A percentile compares a stretch with the other conserved stretches of the same genome.
phyloP scores from a whole-genome alignment of 345 rosid genomes.

The Crucihimalaya himalaica region DNA sequence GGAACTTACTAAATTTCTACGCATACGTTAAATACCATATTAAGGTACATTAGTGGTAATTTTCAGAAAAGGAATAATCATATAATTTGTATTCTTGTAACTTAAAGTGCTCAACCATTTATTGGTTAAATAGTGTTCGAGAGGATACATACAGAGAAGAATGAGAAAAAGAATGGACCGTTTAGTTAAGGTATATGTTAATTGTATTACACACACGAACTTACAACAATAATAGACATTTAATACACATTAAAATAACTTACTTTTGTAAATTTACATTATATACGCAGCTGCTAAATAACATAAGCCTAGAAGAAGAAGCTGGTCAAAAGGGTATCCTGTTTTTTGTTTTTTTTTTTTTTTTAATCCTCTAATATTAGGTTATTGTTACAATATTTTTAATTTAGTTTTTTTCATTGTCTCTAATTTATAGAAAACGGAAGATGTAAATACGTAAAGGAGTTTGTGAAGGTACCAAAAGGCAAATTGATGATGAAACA shows the following conservation, averaged over 20 bases:
- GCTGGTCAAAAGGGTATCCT: constrained; percentile 30
- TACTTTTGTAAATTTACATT: not conserved
- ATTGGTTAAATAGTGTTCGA: constrained; percentile 58
- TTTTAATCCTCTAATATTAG: not conserved
- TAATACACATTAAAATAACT: not conserved
- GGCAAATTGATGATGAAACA: constrained; percentile 42
- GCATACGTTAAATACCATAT: constrained; percentile 76
- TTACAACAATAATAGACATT: not conserved
- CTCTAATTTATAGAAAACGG: constrained; percentile 40
- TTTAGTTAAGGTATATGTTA: constrained; percentile 74
- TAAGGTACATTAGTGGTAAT: constrained; percentile 52
- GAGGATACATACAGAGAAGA: constrained; percentile 83
- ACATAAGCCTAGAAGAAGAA: constrained; percentile 46
- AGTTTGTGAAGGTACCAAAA: constrained; percentile 47
- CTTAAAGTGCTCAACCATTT: not conserved
- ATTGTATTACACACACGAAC: constrained; percentile 4
- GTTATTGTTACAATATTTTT: not conserved
- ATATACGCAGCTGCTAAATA: constrained; percentile 57
- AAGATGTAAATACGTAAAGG: constrained; percentile 45
- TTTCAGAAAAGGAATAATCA: not conserved
- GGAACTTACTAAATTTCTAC: constrained; percentile 81
- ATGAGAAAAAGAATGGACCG: constrained; percentile 70
- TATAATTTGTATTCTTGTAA: not conserved
- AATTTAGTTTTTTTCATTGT: not conserved
- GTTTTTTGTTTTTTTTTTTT: not conserved